phyloP scores from a whole-genome alignment of 257 asterid species.

The Orobanche coerulescens region DNA sequence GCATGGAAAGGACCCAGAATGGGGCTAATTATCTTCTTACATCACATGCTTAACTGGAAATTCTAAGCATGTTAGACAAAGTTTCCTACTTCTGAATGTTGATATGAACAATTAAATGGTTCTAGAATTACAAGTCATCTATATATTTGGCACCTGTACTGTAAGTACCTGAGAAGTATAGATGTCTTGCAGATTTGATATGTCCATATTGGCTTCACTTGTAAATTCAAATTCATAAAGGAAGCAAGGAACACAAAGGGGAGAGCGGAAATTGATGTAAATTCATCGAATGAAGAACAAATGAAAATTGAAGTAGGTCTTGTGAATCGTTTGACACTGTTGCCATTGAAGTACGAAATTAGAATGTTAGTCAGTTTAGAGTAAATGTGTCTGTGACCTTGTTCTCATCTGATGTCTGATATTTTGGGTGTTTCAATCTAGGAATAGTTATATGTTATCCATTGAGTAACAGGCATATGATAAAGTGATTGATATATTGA shows the following conservation, averaged over 20 bases:
- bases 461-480: slow-evolving; percentile 1
- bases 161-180: not conserved
- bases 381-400: not conserved
- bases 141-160: not conserved
- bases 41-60: not conserved
- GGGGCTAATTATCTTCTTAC: not conserved
- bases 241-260: not conserved
- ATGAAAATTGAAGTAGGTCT: slow-evolving; percentile 1
- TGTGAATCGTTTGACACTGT: slow-evolving; percentile 12
- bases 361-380: not conserved
- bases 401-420: no score
- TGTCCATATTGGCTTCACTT: not conserved
- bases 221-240: not conserved
- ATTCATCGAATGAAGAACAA: not conserved
- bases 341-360: not conserved
- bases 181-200: not conserved
- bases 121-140: not conserved
- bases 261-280: not conserved
- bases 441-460: not conserved
- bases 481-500: slow-evolving; percentile 4
- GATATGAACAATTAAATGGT: not conserved
- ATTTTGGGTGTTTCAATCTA: slow-evolving; percentile 1
- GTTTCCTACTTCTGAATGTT: slow-evolving; percentile 1
- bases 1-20: not conserved
- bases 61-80: not conserved